phyloP scores from a whole-genome alignment of 78 protist genomes.

The Protostelium mycophagum region DNA sequence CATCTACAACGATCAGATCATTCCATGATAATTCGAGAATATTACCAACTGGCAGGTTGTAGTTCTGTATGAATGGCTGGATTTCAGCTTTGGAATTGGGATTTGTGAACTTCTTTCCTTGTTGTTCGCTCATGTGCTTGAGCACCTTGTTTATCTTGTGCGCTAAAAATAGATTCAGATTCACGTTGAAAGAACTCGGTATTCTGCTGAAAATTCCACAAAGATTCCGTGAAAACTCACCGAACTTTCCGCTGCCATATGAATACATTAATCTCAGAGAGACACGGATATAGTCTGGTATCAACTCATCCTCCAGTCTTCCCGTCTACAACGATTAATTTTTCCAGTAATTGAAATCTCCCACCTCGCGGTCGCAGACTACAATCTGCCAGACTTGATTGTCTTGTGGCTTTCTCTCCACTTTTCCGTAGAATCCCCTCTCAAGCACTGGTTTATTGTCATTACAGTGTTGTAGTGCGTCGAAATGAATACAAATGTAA shows the following conservation, averaged over 20 bases:
- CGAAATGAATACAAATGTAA: too few relatives aligned
- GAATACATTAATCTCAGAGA: conserved; percentile 47
- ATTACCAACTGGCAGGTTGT: conserved; percentile 11
- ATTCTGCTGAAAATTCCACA: too few relatives aligned
- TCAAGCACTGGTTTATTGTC: background rate
- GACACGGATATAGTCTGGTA: conserved; percentile 53
- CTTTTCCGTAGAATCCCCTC: background rate
- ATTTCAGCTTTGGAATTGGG: conserved; percentile 27
- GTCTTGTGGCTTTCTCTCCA: background rate
- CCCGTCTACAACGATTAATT: conserved; percentile 23
- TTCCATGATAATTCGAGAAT: background rate
- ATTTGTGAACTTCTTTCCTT: conserved; percentile 12
- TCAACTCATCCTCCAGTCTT: conserved; percentile 45
- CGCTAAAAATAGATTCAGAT: too few relatives aligned
- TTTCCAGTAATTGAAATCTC: conserved; percentile 1
- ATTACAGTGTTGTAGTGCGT: background rate
- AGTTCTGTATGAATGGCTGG: conserved; percentile 53
- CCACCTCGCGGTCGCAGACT: background rate
- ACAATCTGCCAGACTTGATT: background rate
- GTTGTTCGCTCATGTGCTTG: conserved; percentile 17
- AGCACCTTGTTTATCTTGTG: conserved; percentile 2
- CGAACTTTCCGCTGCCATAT: conserved; percentile 26
- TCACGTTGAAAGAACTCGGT: too few relatives aligned
- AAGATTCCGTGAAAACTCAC: background rate
- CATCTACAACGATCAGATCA: conserved; percentile 51